Evolutionary conservation across 805 yeast genomes (phyloP), one percentile per base, ranked within the genome.

Genomic region (Kodamaea kaohsiungensis): DNA sequence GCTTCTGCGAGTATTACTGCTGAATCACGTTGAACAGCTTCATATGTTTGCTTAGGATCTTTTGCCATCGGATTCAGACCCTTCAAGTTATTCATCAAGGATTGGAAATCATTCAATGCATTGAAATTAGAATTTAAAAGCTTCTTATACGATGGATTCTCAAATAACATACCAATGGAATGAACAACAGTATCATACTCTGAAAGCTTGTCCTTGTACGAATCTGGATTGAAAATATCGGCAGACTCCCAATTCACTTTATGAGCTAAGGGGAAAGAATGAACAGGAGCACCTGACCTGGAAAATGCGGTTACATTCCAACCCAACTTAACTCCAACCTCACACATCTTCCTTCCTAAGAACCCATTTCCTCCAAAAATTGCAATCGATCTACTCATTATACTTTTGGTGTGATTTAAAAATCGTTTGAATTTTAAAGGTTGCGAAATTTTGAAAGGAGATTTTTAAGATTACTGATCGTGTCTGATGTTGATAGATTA

Each of bases 291-390:
- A 0, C 91, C 92, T 3, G 87, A 81, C 37, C 87, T 75, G 63
- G 89, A 82, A n/a, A 89, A 69, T 0, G 96, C 82, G 0, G 85
- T 77, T 3, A 91, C 96, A 9, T 79, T 67, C 66, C 77, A 83
- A 0, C 96, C 96, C 16, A 81, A 67, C 18, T 68, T 70, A 1
- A 88, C 68, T 0, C 88, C 96, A 1, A 79, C 77, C 64, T 86
- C 86, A 64, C 96, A 89, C 7, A 92, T 84, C 56, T 73, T 73
- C 51, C 69, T 67, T 10, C 96, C 91, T 55, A 92, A 68, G 65
- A 89, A 89, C 7, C 98, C 98, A 59, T 83, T 84, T 0, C 98
- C 97, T 15, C 98, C 98, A 63, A 91, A 83, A 0, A 91, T 89
- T 2, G 89, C 83, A 58, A 69, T 72, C 53, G 73, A 69, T 64